Percentiles rank a stretch among this genome's conserved stretches.
Conservation (phyloP, 2,329 filamentous ascomycete species). For the Chrysoporthe austroafricana region DNA sequence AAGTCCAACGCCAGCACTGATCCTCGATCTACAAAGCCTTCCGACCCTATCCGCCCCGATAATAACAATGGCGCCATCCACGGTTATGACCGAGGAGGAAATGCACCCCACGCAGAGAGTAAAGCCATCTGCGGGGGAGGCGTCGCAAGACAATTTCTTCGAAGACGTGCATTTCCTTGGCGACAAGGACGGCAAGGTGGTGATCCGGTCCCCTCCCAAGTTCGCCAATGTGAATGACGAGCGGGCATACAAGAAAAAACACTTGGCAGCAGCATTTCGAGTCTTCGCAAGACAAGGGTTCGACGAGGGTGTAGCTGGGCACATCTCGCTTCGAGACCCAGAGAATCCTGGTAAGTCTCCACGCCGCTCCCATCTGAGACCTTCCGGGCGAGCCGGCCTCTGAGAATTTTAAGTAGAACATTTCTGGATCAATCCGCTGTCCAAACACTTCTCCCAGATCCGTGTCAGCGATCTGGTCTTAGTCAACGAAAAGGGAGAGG, state of each 20-base stretch:
- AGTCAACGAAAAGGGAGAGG: conserved; percentile 55
- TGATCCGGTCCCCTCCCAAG: conserved; percentile 6
- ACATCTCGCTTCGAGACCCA: conserved; percentile 57
- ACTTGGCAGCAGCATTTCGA: conserved; percentile 61
- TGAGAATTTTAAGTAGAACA: neutral
- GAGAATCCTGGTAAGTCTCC: neutral
- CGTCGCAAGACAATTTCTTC: neutral
- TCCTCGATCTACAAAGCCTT: neutral
- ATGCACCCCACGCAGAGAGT: neutral
- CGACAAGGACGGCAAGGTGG: conserved; percentile 5
- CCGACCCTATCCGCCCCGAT: neutral
- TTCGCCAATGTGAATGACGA: conserved; percentile 25
- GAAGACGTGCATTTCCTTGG: conserved; percentile 7
- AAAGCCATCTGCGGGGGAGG: neutral
- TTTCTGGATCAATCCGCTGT: conserved; percentile 67
- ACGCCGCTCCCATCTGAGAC: neutral
- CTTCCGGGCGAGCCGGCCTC: too few species aligned
- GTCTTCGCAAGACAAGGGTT: conserved; percentile 62
- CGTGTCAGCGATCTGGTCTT: conserved; percentile 63
- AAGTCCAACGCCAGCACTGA: neutral
- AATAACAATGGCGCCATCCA: neutral
- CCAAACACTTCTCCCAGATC: conserved; percentile 60
- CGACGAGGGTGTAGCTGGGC: conserved; percentile 63
- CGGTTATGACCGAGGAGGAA: neutral
- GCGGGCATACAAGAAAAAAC: conserved; percentile 35